Percentiles rank a stretch among this genome's conserved stretches.
phyloP scores from a whole-genome alignment of 2,329 filamentous ascomycete genomes.

The Dothistroma septosporum region DNA sequence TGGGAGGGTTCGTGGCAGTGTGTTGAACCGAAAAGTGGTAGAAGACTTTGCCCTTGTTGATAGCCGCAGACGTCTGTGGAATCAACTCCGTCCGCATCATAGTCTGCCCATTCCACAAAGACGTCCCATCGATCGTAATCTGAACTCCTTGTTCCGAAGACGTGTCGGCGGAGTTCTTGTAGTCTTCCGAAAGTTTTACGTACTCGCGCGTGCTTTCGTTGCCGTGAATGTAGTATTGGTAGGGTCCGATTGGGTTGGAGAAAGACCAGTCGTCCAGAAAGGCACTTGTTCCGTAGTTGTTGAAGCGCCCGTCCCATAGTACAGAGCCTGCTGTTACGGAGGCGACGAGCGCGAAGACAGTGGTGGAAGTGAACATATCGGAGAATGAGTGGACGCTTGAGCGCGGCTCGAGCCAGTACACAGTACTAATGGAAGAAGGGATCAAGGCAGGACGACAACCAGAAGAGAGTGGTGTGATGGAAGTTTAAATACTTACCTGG shows the following conservation, averaged over 20 bases:
- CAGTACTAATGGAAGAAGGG: not conserved
- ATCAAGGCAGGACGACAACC: not conserved
- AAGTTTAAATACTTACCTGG: not conserved
- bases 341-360: constrained; percentile 22
- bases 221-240: constrained; percentile 75
- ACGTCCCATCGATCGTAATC: constrained; percentile 60
- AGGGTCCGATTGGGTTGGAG: constrained; percentile 64
- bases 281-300: constrained; percentile 51
- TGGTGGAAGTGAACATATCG: constrained; percentile 20
- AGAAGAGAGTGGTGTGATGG: not conserved
- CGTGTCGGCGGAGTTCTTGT: constrained; percentile 63
- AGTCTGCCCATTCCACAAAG: constrained; percentile 67
- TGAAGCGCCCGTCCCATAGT: constrained; percentile 64
- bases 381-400: constrained; percentile 15
- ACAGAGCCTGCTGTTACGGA: constrained; percentile 43
- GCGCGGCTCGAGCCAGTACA: not conserved
- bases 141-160: constrained; percentile 61
- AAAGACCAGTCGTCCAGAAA: constrained; percentile 57
- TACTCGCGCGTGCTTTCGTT: constrained; percentile 53
- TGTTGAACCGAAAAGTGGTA: constrained; percentile 70
- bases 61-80: constrained; percentile 62
- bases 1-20: constrained; percentile 56
- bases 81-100: constrained; percentile 74
- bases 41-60: constrained; percentile 63
- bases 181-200: constrained; percentile 56